A percentile compares a stretch with the other conserved stretches of the same genome.
phyloP scores from a whole-genome alignment of 768 basidiomycete species.

The Mycena alexandri region DNA sequence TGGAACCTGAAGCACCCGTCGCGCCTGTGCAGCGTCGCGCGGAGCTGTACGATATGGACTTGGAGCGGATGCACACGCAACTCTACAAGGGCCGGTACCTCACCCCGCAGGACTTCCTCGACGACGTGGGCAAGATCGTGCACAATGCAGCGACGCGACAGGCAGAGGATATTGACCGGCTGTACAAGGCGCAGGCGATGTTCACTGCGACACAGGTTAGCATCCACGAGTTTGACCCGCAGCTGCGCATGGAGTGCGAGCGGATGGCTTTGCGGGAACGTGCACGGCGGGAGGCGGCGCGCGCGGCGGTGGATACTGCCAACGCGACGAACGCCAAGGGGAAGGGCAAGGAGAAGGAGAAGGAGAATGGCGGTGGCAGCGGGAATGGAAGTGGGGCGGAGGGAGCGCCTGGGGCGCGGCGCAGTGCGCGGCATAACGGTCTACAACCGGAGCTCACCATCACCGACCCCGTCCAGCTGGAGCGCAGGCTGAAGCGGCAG shows the following conservation, averaged over 20 bases:
- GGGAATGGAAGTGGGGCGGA: slow-evolving; percentile 48
- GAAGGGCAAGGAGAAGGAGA: slow-evolving; percentile 61
- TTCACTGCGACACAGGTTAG: slow-evolving; percentile 87
- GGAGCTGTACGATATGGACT: slow-evolving; percentile 85
- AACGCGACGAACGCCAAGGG: slow-evolving; percentile 64
- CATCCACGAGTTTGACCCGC: slow-evolving; percentile 86
- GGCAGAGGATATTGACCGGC: slow-evolving; percentile 77
- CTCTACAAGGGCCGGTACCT: slow-evolving; percentile 89
- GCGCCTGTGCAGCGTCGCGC: slow-evolving; percentile 56
- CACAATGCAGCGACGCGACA: slow-evolving; percentile 74
- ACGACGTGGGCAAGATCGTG: slow-evolving; percentile 84
- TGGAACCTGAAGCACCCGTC: slow-evolving; percentile 49
- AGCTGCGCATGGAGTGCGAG: slow-evolving; percentile 86
- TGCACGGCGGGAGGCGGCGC: slow-evolving; percentile 68
- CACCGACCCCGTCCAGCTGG: slow-evolving; percentile 81
- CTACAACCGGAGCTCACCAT: slow-evolving; percentile 77
- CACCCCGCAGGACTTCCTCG: slow-evolving; percentile 89
- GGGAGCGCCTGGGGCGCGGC: slow-evolving; percentile 61
- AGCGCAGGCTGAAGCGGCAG: slow-evolving; percentile 80
- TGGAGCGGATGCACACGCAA: slow-evolving; percentile 90
- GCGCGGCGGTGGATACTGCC: slow-evolving; percentile 71
- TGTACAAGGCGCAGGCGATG: slow-evolving; percentile 91
- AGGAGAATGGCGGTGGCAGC: slow-evolving; percentile 48
- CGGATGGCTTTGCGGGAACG: slow-evolving; percentile 86
- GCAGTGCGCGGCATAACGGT: slow-evolving; percentile 83